phyloP scores from a whole-genome alignment of 2,329 filamentous ascomycete species.

The Colletotrichum trifolii region DNA sequence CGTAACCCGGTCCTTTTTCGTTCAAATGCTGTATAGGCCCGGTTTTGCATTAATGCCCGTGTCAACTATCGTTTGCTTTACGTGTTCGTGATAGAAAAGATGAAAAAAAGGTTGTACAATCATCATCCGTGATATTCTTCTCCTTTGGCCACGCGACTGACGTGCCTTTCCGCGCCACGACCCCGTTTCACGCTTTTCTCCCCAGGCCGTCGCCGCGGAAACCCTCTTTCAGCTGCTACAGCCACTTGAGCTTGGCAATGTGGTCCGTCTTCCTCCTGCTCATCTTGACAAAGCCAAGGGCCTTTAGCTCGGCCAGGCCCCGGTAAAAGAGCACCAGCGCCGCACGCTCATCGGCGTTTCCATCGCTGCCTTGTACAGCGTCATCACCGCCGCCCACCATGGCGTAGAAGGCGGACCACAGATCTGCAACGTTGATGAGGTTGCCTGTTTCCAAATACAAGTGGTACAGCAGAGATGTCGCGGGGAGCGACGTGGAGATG shows the following conservation, averaged over 20 bases:
- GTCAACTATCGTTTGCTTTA: not conserved
- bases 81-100: slow-evolving; percentile 11
- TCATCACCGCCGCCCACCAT: slow-evolving; percentile 63
- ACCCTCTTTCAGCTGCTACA: slow-evolving; percentile 53
- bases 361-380: slow-evolving; percentile 44
- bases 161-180: slow-evolving; percentile 12
- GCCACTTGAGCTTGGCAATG: slow-evolving; percentile 87
- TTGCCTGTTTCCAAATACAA: slow-evolving; percentile 81
- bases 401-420: slow-evolving; percentile 81
- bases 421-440: slow-evolving; percentile 81
- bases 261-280: slow-evolving; percentile 95
- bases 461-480: slow-evolving; percentile 80
- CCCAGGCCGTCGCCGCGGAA: slow-evolving; percentile 9
- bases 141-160: not conserved
- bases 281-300: slow-evolving; percentile 86
- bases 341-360: slow-evolving; percentile 64
- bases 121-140: not conserved
- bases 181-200: slow-evolving; percentile 16
- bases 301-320: slow-evolving; percentile 84
- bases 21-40: too few species aligned
- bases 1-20: not conserved
- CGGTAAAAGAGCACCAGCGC: slow-evolving; percentile 84
- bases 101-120: not conserved
- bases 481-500: slow-evolving; percentile 71
- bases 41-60: too few species aligned